phyloP scores from a whole-genome alignment of 768 basidiomycete genomes.

The Phylloporus scabripes region DNA sequence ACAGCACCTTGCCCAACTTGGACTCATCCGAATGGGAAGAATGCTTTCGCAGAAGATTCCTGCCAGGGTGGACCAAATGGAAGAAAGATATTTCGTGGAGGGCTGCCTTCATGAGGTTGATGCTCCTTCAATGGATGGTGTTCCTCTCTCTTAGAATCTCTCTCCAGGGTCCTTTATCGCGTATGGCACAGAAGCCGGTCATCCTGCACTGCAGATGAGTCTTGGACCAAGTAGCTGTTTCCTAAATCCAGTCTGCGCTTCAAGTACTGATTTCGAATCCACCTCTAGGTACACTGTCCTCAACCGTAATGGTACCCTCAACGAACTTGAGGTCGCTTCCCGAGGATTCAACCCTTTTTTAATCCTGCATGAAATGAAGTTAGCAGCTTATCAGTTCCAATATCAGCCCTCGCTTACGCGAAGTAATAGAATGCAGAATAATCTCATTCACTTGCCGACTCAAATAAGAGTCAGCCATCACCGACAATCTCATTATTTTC shows the following conservation, averaged over 20 bases:
- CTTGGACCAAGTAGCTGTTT: slow-evolving; percentile 68
- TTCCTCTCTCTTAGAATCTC: slow-evolving; percentile 5
- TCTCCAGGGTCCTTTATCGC: slow-evolving; percentile 50
- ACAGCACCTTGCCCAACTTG: slow-evolving; percentile 65
- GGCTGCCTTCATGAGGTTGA: slow-evolving; percentile 60
- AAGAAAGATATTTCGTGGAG: slow-evolving; percentile 62
- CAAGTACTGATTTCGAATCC: neutral
- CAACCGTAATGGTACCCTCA: slow-evolving; percentile 71
- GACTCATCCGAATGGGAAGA: slow-evolving; percentile 68
- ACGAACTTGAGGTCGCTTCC: slow-evolving; percentile 62
- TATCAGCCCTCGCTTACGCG: neutral
- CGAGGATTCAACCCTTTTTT: slow-evolving; percentile 60
- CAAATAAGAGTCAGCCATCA: slow-evolving; percentile 51
- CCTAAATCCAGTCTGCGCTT: neutral
- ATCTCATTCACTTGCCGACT: slow-evolving; percentile 63
- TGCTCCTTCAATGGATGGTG: slow-evolving; percentile 11
- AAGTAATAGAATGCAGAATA: slow-evolving; percentile 54
- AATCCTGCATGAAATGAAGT: slow-evolving; percentile 79
- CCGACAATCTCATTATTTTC: neutral
- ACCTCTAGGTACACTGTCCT: slow-evolving; percentile 60
- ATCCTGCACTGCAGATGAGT: slow-evolving; percentile 71
- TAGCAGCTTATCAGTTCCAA: slow-evolving; percentile 13
- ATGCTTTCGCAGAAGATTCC: slow-evolving; percentile 62
- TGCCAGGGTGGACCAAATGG: slow-evolving; percentile 73
- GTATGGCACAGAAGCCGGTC: slow-evolving; percentile 65